These are phyloP conservation scores for Corymbia calophylla DNA, from an alignment of 441 rosid species.

Conservation along the genomic window DNA sequence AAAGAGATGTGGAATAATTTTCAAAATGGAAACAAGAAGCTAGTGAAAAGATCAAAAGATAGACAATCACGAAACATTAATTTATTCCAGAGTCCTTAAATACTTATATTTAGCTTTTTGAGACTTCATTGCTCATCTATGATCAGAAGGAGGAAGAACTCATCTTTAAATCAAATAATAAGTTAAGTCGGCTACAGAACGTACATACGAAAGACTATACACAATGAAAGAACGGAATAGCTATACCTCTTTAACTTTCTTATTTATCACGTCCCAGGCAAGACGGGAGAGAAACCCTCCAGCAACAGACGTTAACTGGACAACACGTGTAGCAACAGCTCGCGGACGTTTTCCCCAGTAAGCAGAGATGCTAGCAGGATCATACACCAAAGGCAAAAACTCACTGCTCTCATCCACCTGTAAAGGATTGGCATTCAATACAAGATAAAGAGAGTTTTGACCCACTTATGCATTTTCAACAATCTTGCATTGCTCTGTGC, in stretches of 20 bases:
- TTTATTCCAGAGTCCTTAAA: neutral
- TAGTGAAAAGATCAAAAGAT: neutral
- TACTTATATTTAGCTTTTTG: neutral
- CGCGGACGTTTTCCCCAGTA: constrained; percentile 96
- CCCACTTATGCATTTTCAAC: neutral
- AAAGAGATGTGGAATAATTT: neutral
- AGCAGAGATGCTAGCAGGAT: constrained; percentile 78
- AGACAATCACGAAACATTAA: neutral
- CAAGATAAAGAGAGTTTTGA: neutral
- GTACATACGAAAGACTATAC: neutral
- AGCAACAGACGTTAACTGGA: constrained; percentile 84
- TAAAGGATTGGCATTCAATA: neutral
- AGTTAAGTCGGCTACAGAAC: neutral
- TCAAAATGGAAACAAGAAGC: neutral
- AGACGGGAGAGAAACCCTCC: constrained; percentile 92
- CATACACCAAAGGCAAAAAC: constrained; percentile 89
- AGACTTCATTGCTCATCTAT: neutral
- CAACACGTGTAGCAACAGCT: constrained; percentile 73
- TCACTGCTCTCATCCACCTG: constrained; percentile 92
- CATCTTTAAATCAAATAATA: neutral
- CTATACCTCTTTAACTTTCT: constrained; percentile 88
- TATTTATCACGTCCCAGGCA: constrained; percentile 64
- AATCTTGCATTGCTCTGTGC: neutral
- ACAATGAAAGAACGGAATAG: neutral
- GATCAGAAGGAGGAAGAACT: neutral